Evolutionary conservation across 306 rosid genomes (phyloP).

Genomic region (Dryas alaskensis): DNA sequence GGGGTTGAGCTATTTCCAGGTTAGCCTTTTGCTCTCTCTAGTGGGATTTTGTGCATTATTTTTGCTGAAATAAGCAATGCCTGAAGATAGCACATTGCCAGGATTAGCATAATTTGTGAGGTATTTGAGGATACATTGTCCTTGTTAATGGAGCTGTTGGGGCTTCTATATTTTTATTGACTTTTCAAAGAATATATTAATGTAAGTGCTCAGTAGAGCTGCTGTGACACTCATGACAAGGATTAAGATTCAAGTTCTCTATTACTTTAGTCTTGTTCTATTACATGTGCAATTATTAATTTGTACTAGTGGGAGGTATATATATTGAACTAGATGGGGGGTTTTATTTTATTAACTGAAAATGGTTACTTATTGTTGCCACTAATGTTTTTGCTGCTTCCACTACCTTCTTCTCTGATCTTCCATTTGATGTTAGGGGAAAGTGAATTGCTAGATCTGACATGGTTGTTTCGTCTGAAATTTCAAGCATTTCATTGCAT

Average conservation of each 20-base stretch:
- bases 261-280: conserved; percentile 39
- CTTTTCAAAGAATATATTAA: conserved; percentile 46
- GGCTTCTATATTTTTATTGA: conserved; percentile 44
- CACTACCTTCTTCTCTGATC: conserved; percentile 14
- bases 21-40: conserved; percentile 23
- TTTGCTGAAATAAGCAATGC: conserved; percentile 28
- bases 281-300: conserved; percentile 27
- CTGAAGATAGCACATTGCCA: conserved; percentile 47
- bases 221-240: conserved; percentile 41
- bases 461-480: background rate
- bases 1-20: conserved; percentile 29
- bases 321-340: conserved; percentile 22
- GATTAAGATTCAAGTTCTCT: conserved; percentile 39
- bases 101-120: conserved; percentile 42
- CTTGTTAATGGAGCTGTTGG: conserved; percentile 46
- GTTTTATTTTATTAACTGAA: conserved; percentile 30
- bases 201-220: conserved; percentile 43
- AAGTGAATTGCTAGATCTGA: conserved; percentile 25
- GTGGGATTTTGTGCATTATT: conserved; percentile 36
- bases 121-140: conserved; percentile 40
- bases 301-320: conserved; percentile 27
- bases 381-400: conserved; percentile 26
- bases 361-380: conserved; percentile 28
- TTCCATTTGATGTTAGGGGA: conserved; percentile 28
- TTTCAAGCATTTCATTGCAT: background rate